Evolutionary conservation across 1,139 yeast genomes (phyloP).

Genomic region (Magnusiomyces ingens): DNA sequence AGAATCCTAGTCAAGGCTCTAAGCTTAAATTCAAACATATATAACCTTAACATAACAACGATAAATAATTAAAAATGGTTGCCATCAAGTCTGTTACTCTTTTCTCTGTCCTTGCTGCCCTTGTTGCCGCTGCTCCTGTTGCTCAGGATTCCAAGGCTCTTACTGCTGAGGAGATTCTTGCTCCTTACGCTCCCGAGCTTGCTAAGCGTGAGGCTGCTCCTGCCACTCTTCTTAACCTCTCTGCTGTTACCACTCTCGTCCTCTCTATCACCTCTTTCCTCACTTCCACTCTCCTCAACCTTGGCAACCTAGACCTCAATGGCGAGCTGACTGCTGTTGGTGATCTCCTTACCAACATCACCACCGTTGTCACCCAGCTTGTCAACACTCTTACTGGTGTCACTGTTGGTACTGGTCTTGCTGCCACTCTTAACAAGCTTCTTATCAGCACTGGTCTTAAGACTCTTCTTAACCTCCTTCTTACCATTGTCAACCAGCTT

Average conservation of each 20-base stretch:
- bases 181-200: no score
- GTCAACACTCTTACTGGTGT: not conserved
- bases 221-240: no score
- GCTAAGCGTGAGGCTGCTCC: no score
- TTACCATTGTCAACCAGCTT: conserved; percentile 2
- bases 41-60: no score
- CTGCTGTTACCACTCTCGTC: not conserved
- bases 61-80: no score
- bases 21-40: no score
- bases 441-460: conserved; percentile 6
- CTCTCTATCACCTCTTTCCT: not conserved
- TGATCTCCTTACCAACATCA: conserved; percentile 1
- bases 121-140: no score
- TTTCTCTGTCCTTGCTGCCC: no score
- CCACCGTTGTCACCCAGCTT: conserved; percentile 1
- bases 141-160: no score
- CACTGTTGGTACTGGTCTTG: not conserved
- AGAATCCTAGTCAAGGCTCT: no score
- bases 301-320: not conserved
- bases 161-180: no score
- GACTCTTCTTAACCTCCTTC: conserved; percentile 1
- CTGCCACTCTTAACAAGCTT: conserved; percentile 1
- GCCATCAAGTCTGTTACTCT: no score
- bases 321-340: not conserved
- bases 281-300: not conserved